Evolutionary conservation across 140 eudicot species (phyloP).

Genomic region (Cichorium intybus): DNA sequence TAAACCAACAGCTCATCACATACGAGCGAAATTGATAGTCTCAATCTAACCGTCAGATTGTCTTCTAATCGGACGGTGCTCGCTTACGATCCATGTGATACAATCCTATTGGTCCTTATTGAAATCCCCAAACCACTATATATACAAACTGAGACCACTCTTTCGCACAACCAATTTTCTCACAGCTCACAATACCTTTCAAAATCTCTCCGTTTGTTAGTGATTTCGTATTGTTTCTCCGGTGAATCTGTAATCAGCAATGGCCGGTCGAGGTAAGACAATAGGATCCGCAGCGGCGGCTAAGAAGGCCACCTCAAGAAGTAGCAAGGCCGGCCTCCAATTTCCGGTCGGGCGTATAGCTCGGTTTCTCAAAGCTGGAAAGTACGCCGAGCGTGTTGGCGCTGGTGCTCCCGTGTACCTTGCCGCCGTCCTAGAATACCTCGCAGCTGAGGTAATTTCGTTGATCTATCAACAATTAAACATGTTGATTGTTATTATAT

Average conservation of each 20-base stretch:
- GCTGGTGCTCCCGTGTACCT: conserved; percentile 88
- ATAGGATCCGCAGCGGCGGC: conserved; percentile 72
- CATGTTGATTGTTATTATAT: not conserved
- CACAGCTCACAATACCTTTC: not conserved
- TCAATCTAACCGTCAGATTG: conserved; percentile 9
- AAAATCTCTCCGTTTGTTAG: not conserved
- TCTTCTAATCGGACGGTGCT: conserved; percentile 22
- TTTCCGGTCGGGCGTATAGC: conserved; percentile 94
- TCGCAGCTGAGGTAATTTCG: conserved; percentile 73
- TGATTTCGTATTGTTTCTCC: not conserved
- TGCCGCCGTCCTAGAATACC: conserved; percentile 81
- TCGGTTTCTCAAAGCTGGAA: conserved; percentile 79
- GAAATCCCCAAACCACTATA: conserved; percentile 33
- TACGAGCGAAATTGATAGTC: not conserved
- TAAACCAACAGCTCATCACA: no score
- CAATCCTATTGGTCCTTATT: conserved; percentile 27
- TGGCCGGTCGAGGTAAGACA: conserved; percentile 84
- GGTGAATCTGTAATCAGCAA: not conserved
- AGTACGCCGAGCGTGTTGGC: conserved; percentile 85
- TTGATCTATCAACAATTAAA: not conserved
- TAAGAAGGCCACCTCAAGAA: conserved; percentile 66
- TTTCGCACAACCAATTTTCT: not conserved
- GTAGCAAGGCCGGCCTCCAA: conserved; percentile 84
- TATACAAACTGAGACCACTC: not conserved
- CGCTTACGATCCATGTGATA: conserved; percentile 33